Evolutionary conservation across 306 rosid species (phyloP).

Genomic region (Elaeagnus macrophylla): DNA sequence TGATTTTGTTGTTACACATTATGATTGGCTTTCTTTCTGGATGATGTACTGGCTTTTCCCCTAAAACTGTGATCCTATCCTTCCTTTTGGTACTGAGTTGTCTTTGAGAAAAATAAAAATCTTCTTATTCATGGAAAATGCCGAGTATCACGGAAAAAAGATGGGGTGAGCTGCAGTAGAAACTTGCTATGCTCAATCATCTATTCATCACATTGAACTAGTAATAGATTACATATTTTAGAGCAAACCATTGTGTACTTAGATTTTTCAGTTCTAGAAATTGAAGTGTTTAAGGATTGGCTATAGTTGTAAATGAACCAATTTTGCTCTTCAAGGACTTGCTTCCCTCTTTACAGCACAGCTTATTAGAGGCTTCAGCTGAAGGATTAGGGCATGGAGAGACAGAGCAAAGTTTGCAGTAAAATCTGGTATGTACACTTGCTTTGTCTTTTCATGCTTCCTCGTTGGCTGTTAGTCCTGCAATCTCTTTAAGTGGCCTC

Average conservation of each 20-base stretch:
- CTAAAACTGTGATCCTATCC: too few species aligned
- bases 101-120: too few species aligned
- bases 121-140: conserved; percentile 59
- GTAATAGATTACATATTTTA: conserved; percentile 42
- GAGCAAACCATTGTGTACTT: too few species aligned
- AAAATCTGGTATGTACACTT: conserved; percentile 1
- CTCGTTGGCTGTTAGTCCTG: conserved; percentile 38
- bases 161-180: conserved; percentile 57
- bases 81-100: too few species aligned
- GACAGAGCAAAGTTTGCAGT: conserved; percentile 1
- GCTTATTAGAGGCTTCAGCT: conserved; percentile 10
- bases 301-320: background rate
- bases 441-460: conserved; percentile 19
- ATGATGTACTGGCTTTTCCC: too few species aligned
- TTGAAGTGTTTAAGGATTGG: conserved; percentile 1
- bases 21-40: too few species aligned
- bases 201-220: conserved; percentile 77
- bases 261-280: background rate
- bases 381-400: background rate
- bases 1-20: too few species aligned
- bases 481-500: conserved; percentile 81
- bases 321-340: background rate
- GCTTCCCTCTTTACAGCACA: conserved; percentile 7
- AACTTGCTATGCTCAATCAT: conserved; percentile 66
- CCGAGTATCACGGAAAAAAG: conserved; percentile 60